A percentile compares a stretch with the other conserved stretches of the same genome.
These are phyloP conservation scores for Fusarium mangiferae DNA, from an alignment of 2,329 filamentous ascomycete genomes.

Conservation along the genomic window DNA sequence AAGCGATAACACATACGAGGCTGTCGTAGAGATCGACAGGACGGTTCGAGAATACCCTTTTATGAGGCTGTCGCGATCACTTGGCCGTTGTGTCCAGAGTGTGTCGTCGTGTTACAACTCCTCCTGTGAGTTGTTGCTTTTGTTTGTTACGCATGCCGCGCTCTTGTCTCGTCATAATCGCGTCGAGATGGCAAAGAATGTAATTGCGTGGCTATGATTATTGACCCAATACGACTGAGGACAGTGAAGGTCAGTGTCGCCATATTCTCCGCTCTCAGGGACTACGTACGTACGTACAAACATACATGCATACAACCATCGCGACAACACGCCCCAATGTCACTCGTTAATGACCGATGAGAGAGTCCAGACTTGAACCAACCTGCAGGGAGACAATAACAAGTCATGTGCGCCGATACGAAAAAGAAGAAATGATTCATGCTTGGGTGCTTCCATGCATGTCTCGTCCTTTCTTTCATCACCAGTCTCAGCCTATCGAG, in stretches of 20 bases:
- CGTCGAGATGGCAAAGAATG: background rate
- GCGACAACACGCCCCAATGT: background rate
- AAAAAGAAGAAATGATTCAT: slow-evolving; percentile 6
- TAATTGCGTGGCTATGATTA: too few relatives aligned
- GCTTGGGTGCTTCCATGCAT: background rate
- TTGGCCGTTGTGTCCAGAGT: background rate
- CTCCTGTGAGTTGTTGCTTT: background rate
- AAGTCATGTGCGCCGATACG: background rate
- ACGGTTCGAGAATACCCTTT: background rate
- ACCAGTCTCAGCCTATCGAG: background rate
- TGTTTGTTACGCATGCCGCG: background rate
- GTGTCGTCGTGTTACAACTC: background rate
- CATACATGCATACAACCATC: background rate
- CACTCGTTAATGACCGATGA: background rate
- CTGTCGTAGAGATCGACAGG: slow-evolving; percentile 13
- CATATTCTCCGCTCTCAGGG: background rate
- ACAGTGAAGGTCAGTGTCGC: background rate
- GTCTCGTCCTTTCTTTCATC: background rate
- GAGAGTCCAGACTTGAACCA: background rate
- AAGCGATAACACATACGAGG: slow-evolving; percentile 12
- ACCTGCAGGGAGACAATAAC: slow-evolving; percentile 16
- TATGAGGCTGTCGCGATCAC: slow-evolving; percentile 7
- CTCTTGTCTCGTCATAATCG: background rate
- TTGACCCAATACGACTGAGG: too few relatives aligned
- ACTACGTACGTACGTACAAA: background rate